phyloP scores from a whole-genome alignment of 352 stramenopile genomes.

The Pythium graminicola region DNA sequence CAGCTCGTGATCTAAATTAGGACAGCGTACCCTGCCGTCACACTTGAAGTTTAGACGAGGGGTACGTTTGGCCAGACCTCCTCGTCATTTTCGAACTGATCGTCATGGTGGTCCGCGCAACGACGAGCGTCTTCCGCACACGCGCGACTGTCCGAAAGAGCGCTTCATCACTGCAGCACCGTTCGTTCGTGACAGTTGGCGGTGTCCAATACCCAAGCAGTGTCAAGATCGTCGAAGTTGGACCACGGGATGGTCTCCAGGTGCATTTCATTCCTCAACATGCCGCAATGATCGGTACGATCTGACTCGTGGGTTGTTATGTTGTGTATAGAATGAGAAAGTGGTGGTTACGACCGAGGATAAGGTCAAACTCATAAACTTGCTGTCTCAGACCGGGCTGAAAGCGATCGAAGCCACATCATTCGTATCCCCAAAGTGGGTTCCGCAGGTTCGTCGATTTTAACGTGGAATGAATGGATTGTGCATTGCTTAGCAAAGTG shows the following conservation, averaged over 20 bases:
- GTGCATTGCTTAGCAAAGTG: too few species aligned
- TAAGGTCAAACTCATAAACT: constrained; percentile 91
- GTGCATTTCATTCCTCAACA: constrained; percentile 15
- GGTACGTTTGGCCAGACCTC: too few species aligned
- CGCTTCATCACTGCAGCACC: constrained; percentile 9
- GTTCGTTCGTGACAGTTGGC: constrained; percentile 26
- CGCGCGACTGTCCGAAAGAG: constrained; percentile 7
- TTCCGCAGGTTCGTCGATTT: constrained; percentile 74
- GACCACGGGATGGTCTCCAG: constrained; percentile 93
- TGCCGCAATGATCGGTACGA: too few species aligned
- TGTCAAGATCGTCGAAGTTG: constrained; percentile 93
- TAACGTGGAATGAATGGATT: neutral
- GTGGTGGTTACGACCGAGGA: constrained; percentile 76
- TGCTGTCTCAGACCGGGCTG: constrained; percentile 87
- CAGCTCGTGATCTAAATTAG: constrained; percentile 6
- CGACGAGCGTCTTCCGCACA: constrained; percentile 4
- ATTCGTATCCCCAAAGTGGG: constrained; percentile 97
- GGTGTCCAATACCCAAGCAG: constrained; percentile 44
- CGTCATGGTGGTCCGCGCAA: constrained; percentile 13
- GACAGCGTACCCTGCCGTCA: neutral
- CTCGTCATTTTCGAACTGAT: neutral
- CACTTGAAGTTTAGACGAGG: constrained; percentile 23
- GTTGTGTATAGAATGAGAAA: constrained; percentile 86
- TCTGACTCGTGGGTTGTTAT: too few species aligned
- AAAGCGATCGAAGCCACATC: constrained; percentile 89